Conservation (phyloP, 495 filamentous ascomycete genomes). For the Talaromyces nanjingensis region DNA sequence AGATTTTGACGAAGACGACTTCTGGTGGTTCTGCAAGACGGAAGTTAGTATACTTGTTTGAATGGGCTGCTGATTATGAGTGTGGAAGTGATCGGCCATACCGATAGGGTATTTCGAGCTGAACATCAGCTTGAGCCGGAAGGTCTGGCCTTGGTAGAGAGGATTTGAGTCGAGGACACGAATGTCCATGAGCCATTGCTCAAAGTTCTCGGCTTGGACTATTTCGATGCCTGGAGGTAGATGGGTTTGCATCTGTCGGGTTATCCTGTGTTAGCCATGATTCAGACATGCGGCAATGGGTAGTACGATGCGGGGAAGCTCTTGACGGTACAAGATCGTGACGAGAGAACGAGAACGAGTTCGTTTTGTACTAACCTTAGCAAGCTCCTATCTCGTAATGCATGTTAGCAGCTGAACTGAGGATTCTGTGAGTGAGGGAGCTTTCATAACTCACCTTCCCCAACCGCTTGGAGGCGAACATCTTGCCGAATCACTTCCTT, state of each 20-base stretch:
- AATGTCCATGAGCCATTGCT: slow-evolving; percentile 93
- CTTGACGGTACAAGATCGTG: not conserved
- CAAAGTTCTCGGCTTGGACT: slow-evolving; percentile 70
- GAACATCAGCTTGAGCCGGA: slow-evolving; percentile 84
- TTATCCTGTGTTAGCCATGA: slow-evolving; percentile 3
- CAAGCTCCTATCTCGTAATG: slow-evolving; percentile 24
- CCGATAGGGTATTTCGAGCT: slow-evolving; percentile 82
- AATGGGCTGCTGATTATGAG: no score
- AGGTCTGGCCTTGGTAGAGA: slow-evolving; percentile 73
- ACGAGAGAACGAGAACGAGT: not conserved
- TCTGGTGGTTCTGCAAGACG: slow-evolving; percentile 72
- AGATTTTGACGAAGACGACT: slow-evolving; percentile 70
- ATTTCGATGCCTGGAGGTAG: slow-evolving; percentile 66
- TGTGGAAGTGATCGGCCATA: slow-evolving; percentile 24
- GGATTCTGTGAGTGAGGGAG: not conserved
- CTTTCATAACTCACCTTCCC: slow-evolving; percentile 31
- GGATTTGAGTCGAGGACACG: slow-evolving; percentile 86
- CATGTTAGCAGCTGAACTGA: not conserved
- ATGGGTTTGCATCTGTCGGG: slow-evolving; percentile 38
- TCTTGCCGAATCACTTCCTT: slow-evolving; percentile 10
- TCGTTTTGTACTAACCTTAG: slow-evolving; percentile 26
- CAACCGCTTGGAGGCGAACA: slow-evolving; percentile 43
- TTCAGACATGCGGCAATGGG: not conserved
- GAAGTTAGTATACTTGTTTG: not conserved
- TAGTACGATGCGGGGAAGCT: not conserved